Evolutionary conservation across 2,329 filamentous ascomycete species (phyloP), one percentile per base, ranked within the genome.

Genomic region (Cladosporium sp.): DNA sequence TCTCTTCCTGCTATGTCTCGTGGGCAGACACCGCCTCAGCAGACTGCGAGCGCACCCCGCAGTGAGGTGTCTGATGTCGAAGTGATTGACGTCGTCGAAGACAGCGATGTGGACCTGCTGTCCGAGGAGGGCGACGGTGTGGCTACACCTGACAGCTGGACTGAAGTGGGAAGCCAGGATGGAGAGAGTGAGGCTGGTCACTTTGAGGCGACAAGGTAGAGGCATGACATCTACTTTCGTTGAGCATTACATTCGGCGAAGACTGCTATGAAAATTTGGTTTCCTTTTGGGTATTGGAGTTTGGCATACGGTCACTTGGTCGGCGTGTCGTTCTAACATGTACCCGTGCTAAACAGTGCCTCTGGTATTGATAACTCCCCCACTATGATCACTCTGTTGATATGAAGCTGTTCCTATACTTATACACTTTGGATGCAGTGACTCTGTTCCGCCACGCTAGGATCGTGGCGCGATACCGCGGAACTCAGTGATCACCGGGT

Each of bases 131-230:
- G 52, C 15, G 65, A 68, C 50, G 70, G 71, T 22, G 63, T 73
- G 40, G 60, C 60, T 20, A 73, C 71, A 15, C 71, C 71, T 1
- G 66, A 70, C 40, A 71, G 68, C 55, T 73, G 71, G 71, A 70
- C 67, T 1, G 71, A 73, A 40, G 66, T 73, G n/a, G 71, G 70
- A 1, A 70, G 67, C 53, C 59, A 68, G 15, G 70, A 71, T 59
- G 69, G 61, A 13, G 70, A 72, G 34, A 70, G 67, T 44, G 69
- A 71, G 48, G 54, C 36, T 15, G 40, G 52, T 6, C 19, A 35
- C 6, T 24, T 28, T 13, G 45, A 99, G 10, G 97, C 80, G 48
- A 89, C 70, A 22, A 96, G 72, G 65, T 96, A 87, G 19, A 19
- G n/a, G 19, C 25, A 36, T 35, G 28, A 50, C 13, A 24, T 13